These are phyloP conservation scores for Apiospora phragmitis DNA, from an alignment of 2,329 filamentous ascomycete species.

Conservation along the genomic window DNA sequence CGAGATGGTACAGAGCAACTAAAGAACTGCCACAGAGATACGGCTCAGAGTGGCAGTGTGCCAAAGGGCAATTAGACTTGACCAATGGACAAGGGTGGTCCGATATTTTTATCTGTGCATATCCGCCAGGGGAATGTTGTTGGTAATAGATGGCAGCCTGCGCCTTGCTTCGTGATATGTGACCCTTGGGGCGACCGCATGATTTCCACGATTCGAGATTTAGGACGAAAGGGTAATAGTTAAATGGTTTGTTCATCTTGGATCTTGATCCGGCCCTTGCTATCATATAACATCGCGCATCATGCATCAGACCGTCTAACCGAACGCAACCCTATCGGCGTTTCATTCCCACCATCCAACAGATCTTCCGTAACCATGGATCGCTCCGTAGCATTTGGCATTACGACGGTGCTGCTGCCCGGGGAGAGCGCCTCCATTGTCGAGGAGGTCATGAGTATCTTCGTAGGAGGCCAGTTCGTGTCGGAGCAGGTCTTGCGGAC, in stretches of 20 bases:
- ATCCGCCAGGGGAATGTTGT: background rate
- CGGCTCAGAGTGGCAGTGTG: background rate
- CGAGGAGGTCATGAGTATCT: background rate
- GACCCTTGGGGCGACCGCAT: background rate
- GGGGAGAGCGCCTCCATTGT: background rate
- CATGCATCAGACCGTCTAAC: background rate
- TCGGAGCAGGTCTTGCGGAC: background rate
- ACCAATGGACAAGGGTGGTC: background rate
- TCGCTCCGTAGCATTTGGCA: background rate
- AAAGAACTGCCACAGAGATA: no score
- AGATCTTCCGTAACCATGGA: background rate
- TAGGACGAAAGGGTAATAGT: background rate
- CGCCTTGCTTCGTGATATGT: background rate
- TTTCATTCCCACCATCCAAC: background rate
- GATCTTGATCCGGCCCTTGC: background rate
- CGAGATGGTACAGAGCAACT: no score
- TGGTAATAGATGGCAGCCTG: background rate
- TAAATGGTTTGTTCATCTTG: background rate
- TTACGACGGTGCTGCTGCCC: background rate
- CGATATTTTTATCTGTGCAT: background rate
- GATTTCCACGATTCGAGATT: background rate
- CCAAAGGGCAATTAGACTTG: background rate
- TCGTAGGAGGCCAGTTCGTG: background rate
- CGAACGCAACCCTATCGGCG: background rate
- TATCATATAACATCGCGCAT: background rate